These are phyloP conservation scores for Cucurbita ficifolia DNA, from an alignment of 306 rosid species.

Conservation along the genomic window DNA sequence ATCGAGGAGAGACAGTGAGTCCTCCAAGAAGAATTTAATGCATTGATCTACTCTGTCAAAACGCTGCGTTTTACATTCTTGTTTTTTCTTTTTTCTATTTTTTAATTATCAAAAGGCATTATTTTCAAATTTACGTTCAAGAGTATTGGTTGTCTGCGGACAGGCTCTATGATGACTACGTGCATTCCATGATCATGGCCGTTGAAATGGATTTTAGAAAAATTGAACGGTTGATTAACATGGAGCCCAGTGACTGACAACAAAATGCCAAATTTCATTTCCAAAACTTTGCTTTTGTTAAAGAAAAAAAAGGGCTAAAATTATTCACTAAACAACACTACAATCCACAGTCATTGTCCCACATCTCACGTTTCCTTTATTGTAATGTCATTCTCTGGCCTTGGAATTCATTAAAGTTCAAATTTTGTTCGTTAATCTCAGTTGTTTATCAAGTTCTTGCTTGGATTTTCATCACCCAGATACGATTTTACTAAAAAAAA, in stretches of 20 bases:
- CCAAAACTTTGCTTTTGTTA: neutral
- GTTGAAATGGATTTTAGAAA: neutral
- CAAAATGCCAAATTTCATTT: constrained; percentile 31
- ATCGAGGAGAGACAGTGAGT: constrained; percentile 13
- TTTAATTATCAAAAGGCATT: neutral
- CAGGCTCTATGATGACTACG: neutral
- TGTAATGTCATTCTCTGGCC: neutral
- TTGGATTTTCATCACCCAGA: neutral
- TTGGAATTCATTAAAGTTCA: neutral
- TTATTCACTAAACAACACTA: neutral
- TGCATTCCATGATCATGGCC: neutral
- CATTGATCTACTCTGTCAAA: constrained; percentile 14
- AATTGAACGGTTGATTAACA: neutral
- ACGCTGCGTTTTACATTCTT: neutral
- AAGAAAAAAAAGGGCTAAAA: neutral
- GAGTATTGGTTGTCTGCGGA: neutral
- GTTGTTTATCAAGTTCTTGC: neutral
- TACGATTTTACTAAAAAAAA: neutral
- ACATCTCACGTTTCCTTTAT: constrained; percentile 5
- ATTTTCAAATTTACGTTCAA: neutral
- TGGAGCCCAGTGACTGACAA: constrained; percentile 30
- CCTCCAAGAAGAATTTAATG: constrained; percentile 25
- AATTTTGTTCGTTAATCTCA: neutral
- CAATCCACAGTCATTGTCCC: neutral
- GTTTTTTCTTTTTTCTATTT: neutral